A percentile compares a stretch with the other conserved stretches of the same genome.
Conservation (phyloP, 805 yeast species). For the Candida insectalens region DNA sequence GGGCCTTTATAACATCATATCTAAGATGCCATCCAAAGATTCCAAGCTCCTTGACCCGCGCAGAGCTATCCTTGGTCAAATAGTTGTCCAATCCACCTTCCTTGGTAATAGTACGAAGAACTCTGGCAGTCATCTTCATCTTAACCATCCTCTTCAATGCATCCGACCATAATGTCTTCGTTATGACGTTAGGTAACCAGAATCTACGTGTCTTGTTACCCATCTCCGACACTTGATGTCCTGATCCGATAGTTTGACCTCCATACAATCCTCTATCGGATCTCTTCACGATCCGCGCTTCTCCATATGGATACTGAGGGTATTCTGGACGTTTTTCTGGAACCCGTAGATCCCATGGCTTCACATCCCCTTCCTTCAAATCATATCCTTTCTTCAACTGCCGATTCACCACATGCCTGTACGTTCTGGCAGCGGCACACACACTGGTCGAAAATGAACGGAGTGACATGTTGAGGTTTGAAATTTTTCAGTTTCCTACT, state of each 20-base stretch:
- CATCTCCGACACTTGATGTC: conserved; percentile 70
- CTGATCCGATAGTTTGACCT: conserved; percentile 70
- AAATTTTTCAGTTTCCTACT: no score
- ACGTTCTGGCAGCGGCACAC: conserved; percentile 16
- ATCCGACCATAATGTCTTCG: conserved; percentile 77
- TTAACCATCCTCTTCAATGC: conserved; percentile 47
- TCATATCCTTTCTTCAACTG: conserved; percentile 32
- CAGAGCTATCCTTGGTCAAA: conserved; percentile 75
- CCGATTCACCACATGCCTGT: conserved; percentile 37
- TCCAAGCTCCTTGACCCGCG: conserved; percentile 88
- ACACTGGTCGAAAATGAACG: conserved; percentile 18
- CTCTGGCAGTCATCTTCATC: conserved; percentile 66
- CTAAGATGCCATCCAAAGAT: conserved; percentile 87
- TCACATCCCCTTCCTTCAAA: conserved; percentile 45
- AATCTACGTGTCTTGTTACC: conserved; percentile 61
- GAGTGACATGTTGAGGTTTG: no score
- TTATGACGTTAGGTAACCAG: conserved; percentile 77
- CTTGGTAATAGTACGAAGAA: conserved; percentile 74
- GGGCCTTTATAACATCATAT: conserved; percentile 53
- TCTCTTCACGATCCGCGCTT: conserved; percentile 68
- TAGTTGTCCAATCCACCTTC: conserved; percentile 96
- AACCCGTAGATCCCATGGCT: conserved; percentile 29
- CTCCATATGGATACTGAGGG: conserved; percentile 75
- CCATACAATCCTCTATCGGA: conserved; percentile 87
- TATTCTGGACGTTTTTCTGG: conserved; percentile 34